These are phyloP conservation scores for Pythium biforme DNA, from an alignment of 352 stramenopile species.

Conservation along the genomic window DNA sequence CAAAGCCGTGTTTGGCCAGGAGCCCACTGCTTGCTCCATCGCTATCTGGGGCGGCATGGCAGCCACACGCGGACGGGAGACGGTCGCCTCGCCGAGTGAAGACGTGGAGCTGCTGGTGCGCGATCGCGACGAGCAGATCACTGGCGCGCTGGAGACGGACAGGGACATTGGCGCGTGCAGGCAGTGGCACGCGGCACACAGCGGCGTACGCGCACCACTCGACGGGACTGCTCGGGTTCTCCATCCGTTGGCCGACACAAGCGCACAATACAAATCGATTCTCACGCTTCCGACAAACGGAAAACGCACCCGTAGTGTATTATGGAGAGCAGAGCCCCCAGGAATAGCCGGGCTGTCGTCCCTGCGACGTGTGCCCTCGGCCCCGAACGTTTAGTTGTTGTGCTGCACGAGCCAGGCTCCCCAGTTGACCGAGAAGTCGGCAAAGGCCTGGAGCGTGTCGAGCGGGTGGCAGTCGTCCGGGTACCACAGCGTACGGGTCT, in stretches of 20 bases:
- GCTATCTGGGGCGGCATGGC: not conserved
- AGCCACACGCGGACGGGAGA: constrained; percentile 20
- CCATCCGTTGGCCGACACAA: no score
- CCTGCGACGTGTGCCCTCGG: not conserved
- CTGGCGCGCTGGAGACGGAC: not conserved
- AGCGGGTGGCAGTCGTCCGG: constrained; percentile 74
- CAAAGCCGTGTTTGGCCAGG: constrained; percentile 25
- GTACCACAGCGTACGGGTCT: constrained; percentile 68
- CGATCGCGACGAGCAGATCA: constrained; percentile 22
- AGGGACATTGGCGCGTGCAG: not conserved
- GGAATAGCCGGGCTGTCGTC: not conserved
- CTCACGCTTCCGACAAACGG: no score
- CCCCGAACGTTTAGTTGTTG: no score
- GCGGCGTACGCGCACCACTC: constrained; percentile 16
- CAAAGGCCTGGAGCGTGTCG: constrained; percentile 58
- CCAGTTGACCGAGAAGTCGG: constrained; percentile 79
- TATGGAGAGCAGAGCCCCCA: not conserved
- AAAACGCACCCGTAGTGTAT: not conserved
- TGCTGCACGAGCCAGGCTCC: constrained; percentile 69
- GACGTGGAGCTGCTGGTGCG: constrained; percentile 6
- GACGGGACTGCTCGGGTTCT: not conserved
- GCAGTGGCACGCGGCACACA: constrained; percentile 1
- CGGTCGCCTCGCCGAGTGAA: constrained; percentile 10
- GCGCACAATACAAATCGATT: no score
- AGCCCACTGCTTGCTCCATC: not conserved